Conservation (phyloP, 2,329 filamentous ascomycete species). For the Helotiales sp. region DNA sequence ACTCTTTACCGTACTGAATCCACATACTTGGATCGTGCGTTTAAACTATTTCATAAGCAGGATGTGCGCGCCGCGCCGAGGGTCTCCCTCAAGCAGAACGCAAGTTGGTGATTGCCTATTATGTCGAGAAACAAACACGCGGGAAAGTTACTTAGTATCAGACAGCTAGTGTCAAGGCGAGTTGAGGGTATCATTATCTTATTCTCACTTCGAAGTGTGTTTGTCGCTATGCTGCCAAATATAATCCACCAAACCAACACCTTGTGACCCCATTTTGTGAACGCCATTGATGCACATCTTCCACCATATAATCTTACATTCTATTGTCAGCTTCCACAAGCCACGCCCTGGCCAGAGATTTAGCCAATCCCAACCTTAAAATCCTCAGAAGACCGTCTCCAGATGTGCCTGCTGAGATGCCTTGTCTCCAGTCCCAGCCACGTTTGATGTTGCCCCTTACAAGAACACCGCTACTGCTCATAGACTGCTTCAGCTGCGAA, state of each 20-base stretch:
- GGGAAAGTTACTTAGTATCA: not conserved
- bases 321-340: conserved; percentile 59
- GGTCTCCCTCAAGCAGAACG: no score
- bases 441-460: conserved; percentile 50
- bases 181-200: conserved; percentile 24
- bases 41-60: no score
- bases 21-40: not conserved
- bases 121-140: not conserved
- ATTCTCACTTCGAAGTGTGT: conserved; percentile 5
- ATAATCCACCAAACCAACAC: conserved; percentile 7
- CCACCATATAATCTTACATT: conserved; percentile 24
- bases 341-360: conserved; percentile 72
- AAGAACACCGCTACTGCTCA: conserved; percentile 53
- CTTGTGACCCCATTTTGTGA: conserved; percentile 3
- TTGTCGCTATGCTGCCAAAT: conserved; percentile 14
- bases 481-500: conserved; percentile 60
- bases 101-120: not conserved
- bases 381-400: conserved; percentile 71
- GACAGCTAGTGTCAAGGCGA: not conserved
- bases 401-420: conserved; percentile 55
- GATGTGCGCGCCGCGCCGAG: no score
- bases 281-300: conserved; percentile 14
- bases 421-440: conserved; percentile 72
- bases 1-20: not conserved
- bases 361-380: conserved; percentile 71